phyloP scores from a whole-genome alignment of 2,329 filamentous ascomycete species.

The Alternaria brassicae region DNA sequence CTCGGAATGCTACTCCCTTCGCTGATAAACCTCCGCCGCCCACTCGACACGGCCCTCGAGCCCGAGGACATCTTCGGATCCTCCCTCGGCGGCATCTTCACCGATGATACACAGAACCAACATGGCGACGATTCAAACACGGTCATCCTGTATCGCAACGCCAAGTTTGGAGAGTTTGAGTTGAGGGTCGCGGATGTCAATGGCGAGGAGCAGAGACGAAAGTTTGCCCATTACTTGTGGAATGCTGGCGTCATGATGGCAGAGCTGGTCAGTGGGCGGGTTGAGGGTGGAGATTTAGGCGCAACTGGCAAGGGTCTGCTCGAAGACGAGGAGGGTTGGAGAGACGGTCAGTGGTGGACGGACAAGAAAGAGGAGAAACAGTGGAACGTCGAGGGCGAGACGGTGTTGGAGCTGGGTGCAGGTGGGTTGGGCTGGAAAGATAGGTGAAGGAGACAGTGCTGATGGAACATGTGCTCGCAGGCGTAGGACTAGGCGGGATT shows the following conservation, averaged over 20 bases:
- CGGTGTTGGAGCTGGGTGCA: constrained; percentile 71
- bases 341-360: constrained; percentile 44
- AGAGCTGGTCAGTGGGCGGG: constrained; percentile 51
- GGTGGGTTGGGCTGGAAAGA: constrained; percentile 58
- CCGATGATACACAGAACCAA: constrained; percentile 70
- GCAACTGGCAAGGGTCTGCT: constrained; percentile 27
- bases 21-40: constrained; percentile 40
- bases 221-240: constrained; percentile 78
- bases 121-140: constrained; percentile 68
- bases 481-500: constrained; percentile 58
- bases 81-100: constrained; percentile 69
- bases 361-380: constrained; percentile 36
- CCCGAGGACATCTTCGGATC: constrained; percentile 68
- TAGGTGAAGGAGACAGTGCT: constrained; percentile 28
- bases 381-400: constrained; percentile 60
- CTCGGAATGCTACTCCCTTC: constrained; percentile 35
- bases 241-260: constrained; percentile 64
- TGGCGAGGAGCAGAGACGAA: constrained; percentile 61
- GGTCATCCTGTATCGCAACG: constrained; percentile 65
- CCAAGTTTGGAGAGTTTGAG: constrained; percentile 43
- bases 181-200: constrained; percentile 55
- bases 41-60: constrained; percentile 37
- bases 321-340: constrained; percentile 32
- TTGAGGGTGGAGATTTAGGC: constrained; percentile 15
- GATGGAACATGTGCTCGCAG: constrained; percentile 35